Base-by-base conservation (phyloP, 2,329 filamentous ascomycete genomes). In the Bipolaris oryzae region DNA sequence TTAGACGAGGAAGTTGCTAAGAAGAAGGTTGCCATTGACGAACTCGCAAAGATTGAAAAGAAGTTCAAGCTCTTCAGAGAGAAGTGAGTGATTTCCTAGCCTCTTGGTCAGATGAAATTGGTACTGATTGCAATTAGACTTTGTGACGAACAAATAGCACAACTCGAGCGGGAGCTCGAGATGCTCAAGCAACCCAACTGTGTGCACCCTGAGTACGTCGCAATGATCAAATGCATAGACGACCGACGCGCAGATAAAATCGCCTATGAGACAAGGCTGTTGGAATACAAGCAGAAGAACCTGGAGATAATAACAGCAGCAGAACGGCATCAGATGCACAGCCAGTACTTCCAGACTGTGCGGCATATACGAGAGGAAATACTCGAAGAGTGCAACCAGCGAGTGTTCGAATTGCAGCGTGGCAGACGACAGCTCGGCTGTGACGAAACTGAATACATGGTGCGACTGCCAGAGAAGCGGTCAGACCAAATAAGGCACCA, bases 371-470 rank as follows among this genome's bases (percentile, higher is more conserved):
- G 95, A 58, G 94, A 98, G 74, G 84, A 84, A 53, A 85, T 90
- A 43, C 82, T 98, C 28, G 89, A 93, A 61, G 83, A 88, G 56
- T 86, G 96, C 56, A 94, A 95, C 69, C 87, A 92, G 74, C 88
- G 95, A 64, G 96, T 94, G 84, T 96, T 96, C 76, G 89, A 94
- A 66, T 91, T 98, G 55, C 94, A 98, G 74, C 88, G 91, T 64
- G 92, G 96, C 71, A 87, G 95, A 55, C 87, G 93, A 69, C 89
- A 88, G 69, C 84, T 85, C 60, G 89, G 91, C 59, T 89, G 91
- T 68, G 88, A 89, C 58, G 86, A 93, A 62, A 87, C 90, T 38
- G 91, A 95, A 66, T 96, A 90, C 72, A 88, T 89, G 54, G 85
- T 96, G 65, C 86, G 89, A 51, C 96, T 96, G 72, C 90, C 92